These are phyloP conservation scores for Podospora australis DNA, from an alignment of 495 filamentous ascomycete species.

Conservation along the genomic window DNA sequence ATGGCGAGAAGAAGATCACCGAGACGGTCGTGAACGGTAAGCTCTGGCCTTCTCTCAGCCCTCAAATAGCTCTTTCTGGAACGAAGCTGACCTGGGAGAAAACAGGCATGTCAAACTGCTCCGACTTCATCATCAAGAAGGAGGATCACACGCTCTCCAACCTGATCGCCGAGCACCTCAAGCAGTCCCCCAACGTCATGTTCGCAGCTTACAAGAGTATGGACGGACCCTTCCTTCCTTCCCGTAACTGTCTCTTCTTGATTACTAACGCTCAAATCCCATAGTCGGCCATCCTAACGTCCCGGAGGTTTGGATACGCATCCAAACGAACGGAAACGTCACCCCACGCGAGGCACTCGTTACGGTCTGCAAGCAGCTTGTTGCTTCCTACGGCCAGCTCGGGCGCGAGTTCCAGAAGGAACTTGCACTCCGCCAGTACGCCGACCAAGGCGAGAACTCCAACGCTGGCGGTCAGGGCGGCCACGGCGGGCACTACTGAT, in stretches of 20 bases:
- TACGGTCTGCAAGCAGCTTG: conserved; percentile 66
- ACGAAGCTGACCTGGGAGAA: conserved; percentile 7
- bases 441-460: conserved; percentile 53
- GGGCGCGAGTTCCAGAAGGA: conserved; percentile 91
- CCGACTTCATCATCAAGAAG: conserved; percentile 90
- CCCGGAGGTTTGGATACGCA: conserved; percentile 75
- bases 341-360: conserved; percentile 84
- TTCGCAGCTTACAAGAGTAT: conserved; percentile 85
- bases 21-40: conserved; percentile 80
- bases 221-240: conserved; percentile 6
- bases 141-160: conserved; percentile 97
- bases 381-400: conserved; percentile 67
- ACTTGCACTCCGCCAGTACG: conserved; percentile 87
- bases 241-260: neutral
- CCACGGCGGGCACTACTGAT: neutral
- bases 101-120: conserved; percentile 71
- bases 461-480: conserved; percentile 22
- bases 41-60: conserved; percentile 16
- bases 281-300: conserved; percentile 82
- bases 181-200: conserved; percentile 68
- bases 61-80: neutral
- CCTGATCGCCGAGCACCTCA: conserved; percentile 72
- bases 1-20: conserved; percentile 88
- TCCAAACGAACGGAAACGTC: conserved; percentile 85
- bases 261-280: no score